phyloP scores from a whole-genome alignment of 1,139 yeast genomes.

The Wickerhamiella infanticola region DNA sequence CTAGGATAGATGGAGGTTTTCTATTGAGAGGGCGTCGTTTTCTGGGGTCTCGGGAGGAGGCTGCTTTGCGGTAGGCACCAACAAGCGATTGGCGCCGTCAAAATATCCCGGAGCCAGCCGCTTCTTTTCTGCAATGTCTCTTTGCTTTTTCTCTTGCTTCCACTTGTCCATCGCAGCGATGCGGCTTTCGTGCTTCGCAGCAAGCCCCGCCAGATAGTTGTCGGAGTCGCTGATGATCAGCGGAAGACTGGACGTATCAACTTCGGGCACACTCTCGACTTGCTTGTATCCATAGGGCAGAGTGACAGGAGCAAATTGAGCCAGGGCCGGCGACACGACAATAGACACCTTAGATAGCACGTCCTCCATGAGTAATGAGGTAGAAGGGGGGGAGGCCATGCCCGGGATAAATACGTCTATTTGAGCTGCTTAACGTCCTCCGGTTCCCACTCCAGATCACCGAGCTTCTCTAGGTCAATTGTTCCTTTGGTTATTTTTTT shows the following conservation, averaged over 20 bases:
- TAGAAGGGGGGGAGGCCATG: background rate
- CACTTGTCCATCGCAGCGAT: conserved; percentile 21
- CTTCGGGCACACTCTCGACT: background rate
- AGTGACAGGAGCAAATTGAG: conserved; percentile 3
- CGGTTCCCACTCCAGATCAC: conserved; percentile 16
- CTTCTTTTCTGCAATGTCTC: conserved; percentile 20
- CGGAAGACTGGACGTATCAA: background rate
- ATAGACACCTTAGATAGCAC: background rate
- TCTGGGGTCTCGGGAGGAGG: background rate
- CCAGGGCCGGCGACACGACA: conserved; percentile 1
- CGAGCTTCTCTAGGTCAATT: conserved; percentile 12
- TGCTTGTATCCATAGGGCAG: conserved; percentile 4
- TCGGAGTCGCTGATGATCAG: conserved; percentile 16
- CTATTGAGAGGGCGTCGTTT: background rate
- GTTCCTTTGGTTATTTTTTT: conserved; percentile 43
- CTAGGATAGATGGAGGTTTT: background rate
- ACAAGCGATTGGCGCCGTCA: conserved; percentile 13
- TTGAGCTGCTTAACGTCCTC: background rate
- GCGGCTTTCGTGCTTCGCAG: conserved; percentile 18
- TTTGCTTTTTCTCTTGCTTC: conserved; percentile 18
- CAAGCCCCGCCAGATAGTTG: conserved; percentile 17
- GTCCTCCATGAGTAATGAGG: background rate
- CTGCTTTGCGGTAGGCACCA: background rate
- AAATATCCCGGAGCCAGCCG: conserved; percentile 32
- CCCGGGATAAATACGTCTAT: background rate